A percentile compares a stretch with the other conserved stretches of the same genome.
Conservation (phyloP, 495 filamentous ascomycete genomes). For the Aspergillus cristatus region DNA sequence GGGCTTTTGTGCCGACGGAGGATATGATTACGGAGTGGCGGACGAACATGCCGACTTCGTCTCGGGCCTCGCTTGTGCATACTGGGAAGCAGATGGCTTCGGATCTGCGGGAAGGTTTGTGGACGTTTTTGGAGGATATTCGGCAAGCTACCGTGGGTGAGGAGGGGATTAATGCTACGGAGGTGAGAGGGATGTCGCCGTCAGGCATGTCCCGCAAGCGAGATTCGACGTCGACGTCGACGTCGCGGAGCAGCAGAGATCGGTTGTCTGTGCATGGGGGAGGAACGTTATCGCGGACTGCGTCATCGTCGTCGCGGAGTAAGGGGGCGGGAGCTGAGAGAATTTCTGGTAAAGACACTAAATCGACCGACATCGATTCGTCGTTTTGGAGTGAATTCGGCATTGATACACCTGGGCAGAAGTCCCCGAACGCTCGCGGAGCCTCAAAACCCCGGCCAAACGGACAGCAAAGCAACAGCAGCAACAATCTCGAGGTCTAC, state of each 20-base stretch:
- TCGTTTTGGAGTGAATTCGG: slow-evolving; percentile 48
- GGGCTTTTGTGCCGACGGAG: slow-evolving; percentile 18
- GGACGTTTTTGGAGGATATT: slow-evolving; percentile 94
- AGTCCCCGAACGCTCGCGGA: slow-evolving; percentile 27
- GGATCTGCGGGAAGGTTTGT: slow-evolving; percentile 82
- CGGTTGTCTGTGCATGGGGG: slow-evolving; percentile 26
- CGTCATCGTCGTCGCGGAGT: slow-evolving; percentile 24
- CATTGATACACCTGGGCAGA: slow-evolving; percentile 44
- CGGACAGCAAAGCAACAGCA: slow-evolving; percentile 17
- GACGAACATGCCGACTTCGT: slow-evolving; percentile 35
- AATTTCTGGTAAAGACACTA: slow-evolving; percentile 40
- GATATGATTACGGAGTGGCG: slow-evolving; percentile 31
- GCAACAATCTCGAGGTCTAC: slow-evolving; percentile 35
- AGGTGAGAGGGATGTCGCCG: slow-evolving; percentile 29
- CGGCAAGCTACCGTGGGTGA: slow-evolving; percentile 92
- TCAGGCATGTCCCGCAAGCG: slow-evolving; percentile 18
- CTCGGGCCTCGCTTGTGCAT: slow-evolving; percentile 48
- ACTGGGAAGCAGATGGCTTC: slow-evolving; percentile 82
- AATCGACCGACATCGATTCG: slow-evolving; percentile 34
- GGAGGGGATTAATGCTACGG: slow-evolving; percentile 60
- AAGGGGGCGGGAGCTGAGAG: slow-evolving; percentile 24
- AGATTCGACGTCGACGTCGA: slow-evolving; percentile 25
- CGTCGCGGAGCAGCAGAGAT: slow-evolving; percentile 31
- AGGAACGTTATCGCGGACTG: slow-evolving; percentile 21
- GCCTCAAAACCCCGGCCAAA: slow-evolving; percentile 24